Conservation (phyloP, 345 rosid genomes). For the sweet orange (Citrus sinensis) region DVS_A1.0 CM039168.1:886001-886500, state of each 20-base stretch:
- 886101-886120: slow-evolving; percentile 30
- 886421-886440: background rate
- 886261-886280: slow-evolving; percentile 69
- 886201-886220: background rate
- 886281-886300: slow-evolving; percentile 67
- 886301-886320: slow-evolving; percentile 50
- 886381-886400: slow-evolving; percentile 40
- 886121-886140: slow-evolving; percentile 67
- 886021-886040: too few species aligned
- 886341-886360: slow-evolving; percentile 83
- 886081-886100: slow-evolving; percentile 1
- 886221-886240: background rate
- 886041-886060: too few species aligned
- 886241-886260: background rate
- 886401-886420: slow-evolving; percentile 33
- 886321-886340: slow-evolving; percentile 45
- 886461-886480: too few species aligned
- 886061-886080: background rate
- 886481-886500: too few species aligned
- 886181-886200: background rate
- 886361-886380: slow-evolving; percentile 48
- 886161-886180: slow-evolving; percentile 52
- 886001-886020: too few species aligned
- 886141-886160: slow-evolving; percentile 63
- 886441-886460: background rate